Percentiles rank a stretch among this genome's conserved stretches.
Evolutionary conservation across 441 rosid species (phyloP).

Genomic region (Lepidium campestre): DNA sequence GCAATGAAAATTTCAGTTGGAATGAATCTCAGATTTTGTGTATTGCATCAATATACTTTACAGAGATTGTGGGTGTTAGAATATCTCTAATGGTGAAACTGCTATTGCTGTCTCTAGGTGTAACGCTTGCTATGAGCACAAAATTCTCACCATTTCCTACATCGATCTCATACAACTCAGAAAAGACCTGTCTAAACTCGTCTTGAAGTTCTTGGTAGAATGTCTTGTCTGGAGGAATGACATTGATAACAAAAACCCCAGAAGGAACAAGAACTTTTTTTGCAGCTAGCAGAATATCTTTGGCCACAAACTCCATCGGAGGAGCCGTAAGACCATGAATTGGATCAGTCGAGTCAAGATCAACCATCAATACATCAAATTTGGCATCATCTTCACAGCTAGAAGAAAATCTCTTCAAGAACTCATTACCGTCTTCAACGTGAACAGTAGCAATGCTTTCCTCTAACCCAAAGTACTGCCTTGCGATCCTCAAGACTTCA

Average conservation of each 20-base stretch:
- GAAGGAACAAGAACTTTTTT: slow-evolving; percentile 40
- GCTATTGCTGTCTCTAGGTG: neutral
- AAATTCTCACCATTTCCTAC: slow-evolving; percentile 63
- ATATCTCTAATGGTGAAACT: neutral
- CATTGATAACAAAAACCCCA: slow-evolving; percentile 64
- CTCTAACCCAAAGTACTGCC: slow-evolving; percentile 60
- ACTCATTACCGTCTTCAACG: slow-evolving; percentile 54
- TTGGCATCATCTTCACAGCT: slow-evolving; percentile 2
- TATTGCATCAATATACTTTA: slow-evolving; percentile 20
- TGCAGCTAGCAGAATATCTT: slow-evolving; percentile 45
- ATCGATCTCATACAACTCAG: slow-evolving; percentile 68
- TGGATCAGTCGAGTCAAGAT: slow-evolving; percentile 63
- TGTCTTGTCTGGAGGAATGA: slow-evolving; percentile 44
- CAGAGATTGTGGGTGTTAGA: neutral
- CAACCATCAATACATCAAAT: slow-evolving; percentile 81
- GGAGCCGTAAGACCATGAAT: slow-evolving; percentile 64
- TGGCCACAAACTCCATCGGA: slow-evolving; percentile 52
- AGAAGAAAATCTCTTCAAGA: slow-evolving; percentile 35
- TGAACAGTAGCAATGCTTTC: slow-evolving; percentile 36
- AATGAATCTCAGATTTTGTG: slow-evolving; percentile 12
- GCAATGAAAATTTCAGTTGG: slow-evolving; percentile 1
- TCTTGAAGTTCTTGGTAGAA: slow-evolving; percentile 38
- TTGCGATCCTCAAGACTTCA: slow-evolving; percentile 56
- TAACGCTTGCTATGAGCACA: slow-evolving; percentile 51
- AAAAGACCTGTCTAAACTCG: slow-evolving; percentile 38